These are phyloP conservation scores for Suaeda aralocaspica DNA, from an alignment of 148 eudicot genomes.

Conservation along the genomic window DNA sequence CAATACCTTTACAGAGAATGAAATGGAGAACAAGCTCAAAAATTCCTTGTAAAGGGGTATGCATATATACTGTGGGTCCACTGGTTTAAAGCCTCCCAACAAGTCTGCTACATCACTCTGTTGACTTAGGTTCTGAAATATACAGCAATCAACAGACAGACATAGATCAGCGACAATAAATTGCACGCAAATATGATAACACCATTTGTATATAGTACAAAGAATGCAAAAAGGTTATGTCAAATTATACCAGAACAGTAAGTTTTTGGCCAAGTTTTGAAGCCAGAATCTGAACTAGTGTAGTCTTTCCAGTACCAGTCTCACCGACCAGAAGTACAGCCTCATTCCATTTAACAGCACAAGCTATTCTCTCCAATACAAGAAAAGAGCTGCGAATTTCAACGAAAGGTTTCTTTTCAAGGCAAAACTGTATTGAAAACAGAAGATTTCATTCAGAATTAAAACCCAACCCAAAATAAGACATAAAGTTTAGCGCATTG, in stretches of 20 bases:
- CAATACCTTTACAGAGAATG: slow-evolving; percentile 64
- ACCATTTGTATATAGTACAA: no score
- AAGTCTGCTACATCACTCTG: slow-evolving; percentile 96
- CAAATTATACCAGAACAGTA: slow-evolving; percentile 79
- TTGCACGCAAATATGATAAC: background rate
- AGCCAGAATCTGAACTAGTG: slow-evolving; percentile 88
- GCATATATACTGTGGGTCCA: slow-evolving; percentile 69
- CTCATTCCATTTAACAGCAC: slow-evolving; percentile 79
- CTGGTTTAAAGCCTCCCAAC: slow-evolving; percentile 88
- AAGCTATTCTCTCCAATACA: slow-evolving; percentile 83
- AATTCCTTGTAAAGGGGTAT: slow-evolving; percentile 80
- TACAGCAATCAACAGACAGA: slow-evolving; percentile 2
- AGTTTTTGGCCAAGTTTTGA: slow-evolving; percentile 77
- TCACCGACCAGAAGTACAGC: slow-evolving; percentile 96
- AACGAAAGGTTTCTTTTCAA: slow-evolving; percentile 60
- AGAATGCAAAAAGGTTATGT: background rate
- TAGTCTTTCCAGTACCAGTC: slow-evolving; percentile 98
- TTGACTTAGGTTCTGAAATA: slow-evolving; percentile 85
- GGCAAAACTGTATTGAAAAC: slow-evolving; percentile 31
- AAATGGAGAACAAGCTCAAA: slow-evolving; percentile 43
- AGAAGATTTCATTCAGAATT: background rate
- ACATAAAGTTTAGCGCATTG: background rate
- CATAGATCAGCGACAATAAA: background rate
- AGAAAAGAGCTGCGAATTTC: slow-evolving; percentile 68
- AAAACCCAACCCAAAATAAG: background rate